phyloP scores from a whole-genome alignment of 345 rosid species.

The Eucalyptus guilfoylei region DNA sequence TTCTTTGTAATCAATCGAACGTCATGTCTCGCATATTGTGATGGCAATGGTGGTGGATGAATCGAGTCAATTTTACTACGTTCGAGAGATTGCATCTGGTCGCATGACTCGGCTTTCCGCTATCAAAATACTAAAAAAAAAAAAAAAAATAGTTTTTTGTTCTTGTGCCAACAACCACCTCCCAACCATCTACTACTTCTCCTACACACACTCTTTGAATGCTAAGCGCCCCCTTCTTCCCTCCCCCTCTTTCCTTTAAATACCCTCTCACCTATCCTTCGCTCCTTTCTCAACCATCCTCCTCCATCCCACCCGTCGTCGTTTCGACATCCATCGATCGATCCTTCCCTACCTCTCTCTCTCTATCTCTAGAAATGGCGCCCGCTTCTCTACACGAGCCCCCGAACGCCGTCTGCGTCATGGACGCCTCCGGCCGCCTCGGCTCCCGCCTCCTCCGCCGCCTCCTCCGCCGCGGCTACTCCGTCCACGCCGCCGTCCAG shows the following conservation, averaged over 20 bases:
- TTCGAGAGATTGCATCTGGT: background rate
- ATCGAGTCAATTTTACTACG: background rate
- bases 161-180: background rate
- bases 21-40: background rate
- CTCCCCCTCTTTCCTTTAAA: background rate
- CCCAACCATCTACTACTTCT: background rate
- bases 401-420: constrained; percentile 34
- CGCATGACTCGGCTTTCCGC: background rate
- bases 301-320: background rate
- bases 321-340: no score
- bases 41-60: background rate
- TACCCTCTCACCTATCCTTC: background rate
- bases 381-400: constrained; percentile 7
- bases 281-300: background rate
- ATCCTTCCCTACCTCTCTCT: background rate
- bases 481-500: constrained; percentile 51
- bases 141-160: background rate
- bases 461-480: constrained; percentile 38
- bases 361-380: constrained; percentile 12
- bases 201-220: background rate
- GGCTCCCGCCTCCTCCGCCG: constrained; percentile 33
- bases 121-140: no score
- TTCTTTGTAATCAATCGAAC: background rate
- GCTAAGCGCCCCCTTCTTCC: background rate
- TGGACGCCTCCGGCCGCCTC: constrained; percentile 51